Conservation (phyloP, 140 eudicot species). For the Stevia rebaudiana region DNA sequence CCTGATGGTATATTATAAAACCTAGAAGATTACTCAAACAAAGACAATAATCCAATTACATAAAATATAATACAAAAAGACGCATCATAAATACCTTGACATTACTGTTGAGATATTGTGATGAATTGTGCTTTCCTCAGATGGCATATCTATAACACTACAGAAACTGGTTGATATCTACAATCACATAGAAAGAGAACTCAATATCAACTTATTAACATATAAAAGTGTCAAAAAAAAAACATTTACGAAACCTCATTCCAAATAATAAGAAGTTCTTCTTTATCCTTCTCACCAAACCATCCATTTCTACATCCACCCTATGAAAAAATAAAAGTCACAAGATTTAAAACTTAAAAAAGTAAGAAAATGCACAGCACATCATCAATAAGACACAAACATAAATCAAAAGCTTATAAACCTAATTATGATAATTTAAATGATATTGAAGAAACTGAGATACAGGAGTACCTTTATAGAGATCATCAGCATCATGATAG, state of each 20-base stretch:
- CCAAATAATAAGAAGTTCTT: conserved; percentile 49
- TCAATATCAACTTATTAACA: background rate
- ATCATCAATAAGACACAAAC: conserved; percentile 6
- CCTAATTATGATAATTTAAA: background rate
- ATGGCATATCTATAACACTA: conserved; percentile 39
- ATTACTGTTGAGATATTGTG: conserved; percentile 43
- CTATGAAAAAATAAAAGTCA: conserved; percentile 30
- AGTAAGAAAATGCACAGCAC: conserved; percentile 2
- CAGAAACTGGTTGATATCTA: conserved; percentile 56
- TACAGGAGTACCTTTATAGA: conserved; percentile 63
- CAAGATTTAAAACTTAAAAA: conserved; percentile 7
- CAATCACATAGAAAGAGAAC: conserved; percentile 2
- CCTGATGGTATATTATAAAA: conserved; percentile 34
- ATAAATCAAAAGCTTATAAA: background rate
- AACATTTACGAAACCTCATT: conserved; percentile 45
- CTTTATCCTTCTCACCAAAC: conserved; percentile 51
- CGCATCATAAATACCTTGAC: conserved; percentile 43
- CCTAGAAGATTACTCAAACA: background rate
- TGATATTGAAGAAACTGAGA: background rate
- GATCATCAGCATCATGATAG: conserved; percentile 72
- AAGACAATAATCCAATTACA: background rate
- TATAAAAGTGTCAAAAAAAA: conserved; percentile 1
- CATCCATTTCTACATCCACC: conserved; percentile 69
- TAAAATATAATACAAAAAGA: background rate
- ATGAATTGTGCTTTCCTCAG: conserved; percentile 32